phyloP scores from a whole-genome alignment of 1,284 basidiomycete species.

The Moesziomyces sp. region DNA sequence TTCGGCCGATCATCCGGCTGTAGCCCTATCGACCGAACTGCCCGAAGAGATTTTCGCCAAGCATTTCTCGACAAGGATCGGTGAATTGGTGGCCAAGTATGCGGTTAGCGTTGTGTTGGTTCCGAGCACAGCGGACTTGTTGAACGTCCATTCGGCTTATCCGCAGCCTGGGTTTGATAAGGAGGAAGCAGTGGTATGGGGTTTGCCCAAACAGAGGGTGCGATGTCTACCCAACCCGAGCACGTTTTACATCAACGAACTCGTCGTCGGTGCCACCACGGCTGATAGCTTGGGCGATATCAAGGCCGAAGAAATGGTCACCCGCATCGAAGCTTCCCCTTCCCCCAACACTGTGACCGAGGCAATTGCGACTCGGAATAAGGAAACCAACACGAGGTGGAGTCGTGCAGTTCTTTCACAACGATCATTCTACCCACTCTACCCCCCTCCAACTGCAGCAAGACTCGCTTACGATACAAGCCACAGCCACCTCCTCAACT shows the following conservation, averaged over 20 bases:
- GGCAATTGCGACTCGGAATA: slow-evolving; percentile 60
- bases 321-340: slow-evolving; percentile 71
- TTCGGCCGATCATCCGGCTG: slow-evolving; percentile 78
- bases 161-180: slow-evolving; percentile 82
- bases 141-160: slow-evolving; percentile 83
- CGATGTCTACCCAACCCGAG: slow-evolving; percentile 86
- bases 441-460: slow-evolving; percentile 81
- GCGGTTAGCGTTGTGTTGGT: slow-evolving; percentile 80
- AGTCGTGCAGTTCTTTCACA: slow-evolving; percentile 83
- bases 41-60: slow-evolving; percentile 78
- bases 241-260: slow-evolving; percentile 83
- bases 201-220: slow-evolving; percentile 72
- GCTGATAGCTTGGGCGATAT: slow-evolving; percentile 90
- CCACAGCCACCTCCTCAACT: slow-evolving; percentile 53
- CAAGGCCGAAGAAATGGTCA: slow-evolving; percentile 82
- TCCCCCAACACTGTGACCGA: slow-evolving; percentile 37
- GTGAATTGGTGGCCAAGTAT: slow-evolving; percentile 73
- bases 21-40: slow-evolving; percentile 79
- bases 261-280: slow-evolving; percentile 81
- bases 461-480: slow-evolving; percentile 52
- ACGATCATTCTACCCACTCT: slow-evolving; percentile 93
- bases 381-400: slow-evolving; percentile 32
- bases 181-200: slow-evolving; percentile 22
- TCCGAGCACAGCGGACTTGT: slow-evolving; percentile 83
- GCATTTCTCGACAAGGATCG: too few species aligned